Evolutionary conservation across 768 basidiomycete species (phyloP), one percentile per base, ranked within the genome.

Genomic region (Clavaria fumosa): DNA sequence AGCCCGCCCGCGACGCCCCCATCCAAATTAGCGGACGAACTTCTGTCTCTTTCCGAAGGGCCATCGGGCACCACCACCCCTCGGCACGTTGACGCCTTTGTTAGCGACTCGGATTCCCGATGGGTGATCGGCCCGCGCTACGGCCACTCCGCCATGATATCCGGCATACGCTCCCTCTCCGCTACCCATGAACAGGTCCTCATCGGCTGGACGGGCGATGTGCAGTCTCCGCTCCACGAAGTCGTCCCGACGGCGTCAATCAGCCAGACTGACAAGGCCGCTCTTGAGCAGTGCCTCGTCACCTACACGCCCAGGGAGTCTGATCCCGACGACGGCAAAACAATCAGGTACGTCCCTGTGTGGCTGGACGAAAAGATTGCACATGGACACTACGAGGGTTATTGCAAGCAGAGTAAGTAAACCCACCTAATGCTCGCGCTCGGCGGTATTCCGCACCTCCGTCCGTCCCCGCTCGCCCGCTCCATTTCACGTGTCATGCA

Each of bases 351-450:
- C 47, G 72, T 84, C 5, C 90, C 93, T 4, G 84, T 99, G 9
- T 95, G 85, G 84, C 64, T 91, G 23, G 78, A 84, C 48, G 83
- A 88, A 48, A 72, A 80, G 53, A 72, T 89, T 26, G 89, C 86
- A 15, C 84, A 89, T 49, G 86, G 80, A 0, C 90, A 95, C 54
- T 95, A 96, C 53, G 90, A 97, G 47, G 91, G 90, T 1, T 96
- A 95, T 56, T 96, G 91, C 71, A 99, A 99, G 57, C 78, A 81
- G 51, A 93, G 89, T 91, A 49, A 56, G 82, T 72, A 28, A 14
- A 19, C 11, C 4, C 12, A 18, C 30, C 15, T 23, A 38, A 34
- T 24, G 11, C 27, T 26, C 14, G 40, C 15, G 39, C 43, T 24
- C 4, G 3, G 12, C n/a, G n/a, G n/a, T n/a, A n/a, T n/a, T n/a